Base-by-base conservation (phyloP, 2,329 filamentous ascomycete genomes). In the Alternaria solani region DNA sequence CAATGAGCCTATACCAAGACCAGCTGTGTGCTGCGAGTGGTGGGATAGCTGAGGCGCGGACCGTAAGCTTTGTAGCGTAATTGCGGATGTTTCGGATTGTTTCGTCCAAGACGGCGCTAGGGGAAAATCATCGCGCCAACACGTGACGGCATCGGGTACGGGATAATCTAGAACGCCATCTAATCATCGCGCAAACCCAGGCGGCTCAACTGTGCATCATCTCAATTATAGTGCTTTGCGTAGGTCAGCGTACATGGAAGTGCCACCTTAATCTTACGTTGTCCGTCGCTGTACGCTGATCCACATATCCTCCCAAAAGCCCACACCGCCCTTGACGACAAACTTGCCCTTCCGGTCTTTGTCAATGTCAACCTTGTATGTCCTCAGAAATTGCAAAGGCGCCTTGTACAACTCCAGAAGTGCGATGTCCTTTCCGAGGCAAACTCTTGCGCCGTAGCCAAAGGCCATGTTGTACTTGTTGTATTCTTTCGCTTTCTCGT, bases 361-460 rank as follows among this genome's bases (percentile, higher is more conserved):
- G 52, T 78, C 68, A 32, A 63, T 49, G 34, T 69, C 64, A 2
- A 75, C 73, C 36, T 68, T 73, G 58, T 81, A 83, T 0, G 67
- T 77, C 6, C 79, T 72, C 48, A 83, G 79, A 63, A 84, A 82
- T 65, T 81, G 64, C 16, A 70, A 41, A 8, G 64, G 80, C 4
- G 54, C 64, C 75, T 86, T 85, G 69, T 79, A 84, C 52, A 86
- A 65, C 73, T 86, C 84, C 82, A 86, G 84, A 67, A 82, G 78
- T 1, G 83, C 84, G 59, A 86, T 82, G 43, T 84, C 79, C 59
- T 79, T 80, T 0, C 84, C 84, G 43, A 86, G 65, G 57, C 83
- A 86, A 12, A 81, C 75, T 11, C 82, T 73, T 0, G 81, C 68
- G 0, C 84, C 85, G 70, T 84, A 84, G 0, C 84, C 84, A 58